phyloP scores from a whole-genome alignment of 441 rosid species.

The Codiaeum variegatum region DNA sequence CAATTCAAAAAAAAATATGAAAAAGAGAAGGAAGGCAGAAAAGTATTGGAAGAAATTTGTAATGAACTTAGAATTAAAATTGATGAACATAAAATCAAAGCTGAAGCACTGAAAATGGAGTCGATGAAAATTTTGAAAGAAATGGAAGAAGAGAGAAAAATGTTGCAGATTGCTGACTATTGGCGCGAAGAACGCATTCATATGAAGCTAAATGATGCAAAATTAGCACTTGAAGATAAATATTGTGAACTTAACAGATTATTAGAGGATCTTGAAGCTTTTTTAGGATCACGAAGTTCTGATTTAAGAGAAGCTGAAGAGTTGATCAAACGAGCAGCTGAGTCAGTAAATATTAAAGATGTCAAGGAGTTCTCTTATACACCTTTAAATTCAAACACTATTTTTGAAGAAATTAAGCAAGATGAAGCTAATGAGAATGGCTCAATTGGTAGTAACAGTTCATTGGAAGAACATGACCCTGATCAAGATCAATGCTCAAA shows the following conservation, averaged over 20 bases:
- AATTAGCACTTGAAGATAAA: slow-evolving; percentile 53
- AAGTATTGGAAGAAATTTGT: slow-evolving; percentile 52
- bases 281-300: slow-evolving; percentile 30
- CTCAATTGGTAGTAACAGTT: neutral
- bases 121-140: slow-evolving; percentile 33
- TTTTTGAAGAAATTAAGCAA: slow-evolving; percentile 30
- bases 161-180: slow-evolving; percentile 58
- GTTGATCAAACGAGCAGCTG: slow-evolving; percentile 35
- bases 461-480: slow-evolving; percentile 21
- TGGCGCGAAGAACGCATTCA: slow-evolving; percentile 81
- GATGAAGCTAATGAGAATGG: slow-evolving; percentile 16
- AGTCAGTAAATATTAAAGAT: slow-evolving; percentile 38
- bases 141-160: slow-evolving; percentile 59
- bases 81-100: slow-evolving; percentile 37
- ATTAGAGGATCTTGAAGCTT: slow-evolving; percentile 45
- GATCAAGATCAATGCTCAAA: slow-evolving; percentile 31
- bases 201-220: slow-evolving; percentile 63
- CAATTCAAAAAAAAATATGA: slow-evolving; percentile 30
- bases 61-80: slow-evolving; percentile 47
- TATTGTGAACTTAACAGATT: slow-evolving; percentile 48
- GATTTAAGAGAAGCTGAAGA: slow-evolving; percentile 40
- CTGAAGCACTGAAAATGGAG: slow-evolving; percentile 41
- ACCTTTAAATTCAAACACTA: slow-evolving; percentile 31
- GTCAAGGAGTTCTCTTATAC: slow-evolving; percentile 32
- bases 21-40: slow-evolving; percentile 39